Base-by-base conservation (phyloP, 169 alveolate genomes). In the Plasmodium yoelii region DNA sequence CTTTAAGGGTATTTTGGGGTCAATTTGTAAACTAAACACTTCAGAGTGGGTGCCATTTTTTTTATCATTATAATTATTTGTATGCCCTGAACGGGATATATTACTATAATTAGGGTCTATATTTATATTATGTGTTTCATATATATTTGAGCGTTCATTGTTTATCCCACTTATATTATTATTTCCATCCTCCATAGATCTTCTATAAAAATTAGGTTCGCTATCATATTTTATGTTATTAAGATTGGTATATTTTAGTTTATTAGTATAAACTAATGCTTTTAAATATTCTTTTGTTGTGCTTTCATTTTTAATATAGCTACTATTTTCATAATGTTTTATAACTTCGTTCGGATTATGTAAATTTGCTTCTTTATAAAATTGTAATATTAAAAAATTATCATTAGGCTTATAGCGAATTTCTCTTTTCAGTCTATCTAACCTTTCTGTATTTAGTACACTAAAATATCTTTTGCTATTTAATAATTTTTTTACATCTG, bases 241-340 rank as follows among this genome's bases (percentile, higher is more conserved):
- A 15, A 93, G 87, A 71, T 89, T 90, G 9, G 93, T 86, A 39
- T 91, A 88, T 44, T 93, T 92, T 28, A 93, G 46, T 26, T 70
- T 70, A 68, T 93, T 93, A 7, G 96, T 92, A 64, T 88, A 63
- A 59, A 92, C 93, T 73, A 93, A 86, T n/a, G 96, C 96, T 88
- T 89, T 92, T 46, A 93, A 69, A 57, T 93, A 93, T 61, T 93
- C 96, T 71, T 75, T 84, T 51, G 91, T 70, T 15, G 87, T 87
- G 22, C 93, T 92, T 73, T 93, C 96, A 68, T 92, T 93, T 39
- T 77, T 82, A 5, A 92, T 75, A 59, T 72, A 53, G 55, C 69
- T 82, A 26, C 57, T 56, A 19, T 60, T 82, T 71, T 82, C 90
- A 51, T 82, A 82, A 10, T 82, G 90, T 55, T 82, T 82, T 55